Evolutionary conservation across 805 yeast genomes (phyloP).

Genomic region (Metschnikowia hibisci): DNA sequence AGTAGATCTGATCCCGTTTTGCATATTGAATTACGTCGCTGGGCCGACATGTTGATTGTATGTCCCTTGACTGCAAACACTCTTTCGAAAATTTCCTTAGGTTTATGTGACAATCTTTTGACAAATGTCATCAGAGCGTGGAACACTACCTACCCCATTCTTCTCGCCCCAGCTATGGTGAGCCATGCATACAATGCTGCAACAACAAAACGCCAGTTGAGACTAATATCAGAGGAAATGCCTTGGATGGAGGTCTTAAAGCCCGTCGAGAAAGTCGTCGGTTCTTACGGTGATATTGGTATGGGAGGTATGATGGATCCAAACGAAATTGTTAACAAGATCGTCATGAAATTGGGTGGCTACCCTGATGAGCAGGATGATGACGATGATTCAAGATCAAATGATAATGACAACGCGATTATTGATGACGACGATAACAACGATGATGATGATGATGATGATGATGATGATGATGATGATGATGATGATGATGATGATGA

Average conservation of each 20-base stretch:
- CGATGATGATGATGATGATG: slow-evolving; percentile 32
- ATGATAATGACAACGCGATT: slow-evolving; percentile 29
- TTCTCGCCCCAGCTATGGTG: slow-evolving; percentile 95
- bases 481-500: slow-evolving; percentile 45
- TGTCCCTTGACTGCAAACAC: slow-evolving; percentile 97
- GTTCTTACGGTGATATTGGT: slow-evolving; percentile 95
- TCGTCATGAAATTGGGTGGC: slow-evolving; percentile 65
- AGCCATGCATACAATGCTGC: slow-evolving; percentile 88
- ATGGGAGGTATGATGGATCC: slow-evolving; percentile 99
- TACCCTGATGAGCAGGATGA: slow-evolving; percentile 49
- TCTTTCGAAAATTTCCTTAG: slow-evolving; percentile 81
- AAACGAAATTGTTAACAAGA: slow-evolving; percentile 85
- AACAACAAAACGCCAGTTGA: slow-evolving; percentile 78
- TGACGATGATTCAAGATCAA: slow-evolving; percentile 46
- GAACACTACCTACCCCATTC: slow-evolving; percentile 87
- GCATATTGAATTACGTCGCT: slow-evolving; percentile 89
- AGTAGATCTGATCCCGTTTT: slow-evolving; percentile 82
- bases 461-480: slow-evolving; percentile 33
- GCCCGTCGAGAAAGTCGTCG: slow-evolving; percentile 91
- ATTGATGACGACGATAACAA: slow-evolving; percentile 25
- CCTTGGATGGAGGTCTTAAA: slow-evolving; percentile 91
- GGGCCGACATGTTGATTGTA: slow-evolving; percentile 92
- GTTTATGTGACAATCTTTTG: slow-evolving; percentile 86
- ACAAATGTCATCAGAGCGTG: slow-evolving; percentile 92
- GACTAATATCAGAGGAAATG: slow-evolving; percentile 80